Base-by-base conservation (phyloP, 2,329 filamentous ascomycete species). In the Dactylellina sp. region DNA sequence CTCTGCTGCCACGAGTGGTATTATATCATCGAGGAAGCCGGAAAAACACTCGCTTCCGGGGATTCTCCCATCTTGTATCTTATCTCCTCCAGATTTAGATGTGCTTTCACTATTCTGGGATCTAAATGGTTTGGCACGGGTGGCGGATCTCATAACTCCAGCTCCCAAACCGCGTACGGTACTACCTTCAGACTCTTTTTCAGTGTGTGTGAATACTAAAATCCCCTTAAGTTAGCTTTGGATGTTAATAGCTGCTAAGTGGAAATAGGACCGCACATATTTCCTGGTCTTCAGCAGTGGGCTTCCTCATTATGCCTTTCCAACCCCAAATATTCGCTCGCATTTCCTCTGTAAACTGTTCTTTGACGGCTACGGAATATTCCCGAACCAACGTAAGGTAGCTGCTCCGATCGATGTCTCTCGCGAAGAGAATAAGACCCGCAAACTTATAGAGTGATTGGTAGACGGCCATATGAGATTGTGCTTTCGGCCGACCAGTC, bases 81-180 rank as follows among this genome's bases (percentile, higher is more conserved):
- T 90, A 53, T 90, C 88, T 70, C 83, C 76, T 78, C 80, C 82
- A 68, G 83, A 76, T 80, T 84, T 82, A 79, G 83, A 80, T 79
- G 80, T 39, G 80, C 80, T 87, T 50, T 92, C 90, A 28, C 87
- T 86, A 46, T 66, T 89, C 84, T 9, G 89, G 88, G 88, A 88
- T 37, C 91, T 87, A 56, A 94, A 83, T 52, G 86, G 88, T 78
- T 90, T 89, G 20, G 91, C 91, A 65, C 95, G 83, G 1, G 92
- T 97, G 81, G 97, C 93, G 76, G 92, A 95, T 79, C 93, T 88
- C 84, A 97, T 97, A 60, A 98, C 93, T 0, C 94, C 98, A 61
- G 97, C 93, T 0, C 94, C 52, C 75, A 98, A 83, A 81, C 97
- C 97, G 75, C 93, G 87, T 7, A 93, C 93, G 6, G 91, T 89